Conservation (phyloP, 2,329 filamentous ascomycete genomes). For the Thyridium curvatum region DNA sequence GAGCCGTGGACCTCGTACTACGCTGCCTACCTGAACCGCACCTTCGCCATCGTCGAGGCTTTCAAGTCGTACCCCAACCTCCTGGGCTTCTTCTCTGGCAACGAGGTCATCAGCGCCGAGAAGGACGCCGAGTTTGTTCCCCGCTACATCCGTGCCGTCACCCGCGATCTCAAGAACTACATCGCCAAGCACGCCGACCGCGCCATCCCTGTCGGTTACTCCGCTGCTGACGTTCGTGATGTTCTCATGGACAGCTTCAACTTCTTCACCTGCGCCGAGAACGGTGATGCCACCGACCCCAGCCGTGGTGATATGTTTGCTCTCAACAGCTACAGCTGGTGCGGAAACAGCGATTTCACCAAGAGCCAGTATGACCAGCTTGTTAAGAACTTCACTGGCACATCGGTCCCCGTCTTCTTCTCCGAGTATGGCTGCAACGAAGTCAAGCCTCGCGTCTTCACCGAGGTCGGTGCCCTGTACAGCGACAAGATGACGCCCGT, state of each 20-base stretch:
- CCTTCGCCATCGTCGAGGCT: constrained; percentile 60
- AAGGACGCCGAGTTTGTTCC: constrained; percentile 54
- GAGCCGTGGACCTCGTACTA: constrained; percentile 54
- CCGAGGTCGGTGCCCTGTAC: constrained; percentile 70
- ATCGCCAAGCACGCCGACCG: constrained; percentile 65
- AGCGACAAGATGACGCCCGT: constrained; percentile 59
- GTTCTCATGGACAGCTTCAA: constrained; percentile 70
- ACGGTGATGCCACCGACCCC: constrained; percentile 47
- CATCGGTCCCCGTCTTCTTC: constrained; percentile 72
- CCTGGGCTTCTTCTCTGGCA: constrained; percentile 70
- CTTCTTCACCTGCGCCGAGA: constrained; percentile 63
- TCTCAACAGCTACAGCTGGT: constrained; percentile 69
- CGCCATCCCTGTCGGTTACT: constrained; percentile 71
- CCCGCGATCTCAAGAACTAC: constrained; percentile 76
- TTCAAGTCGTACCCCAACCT: constrained; percentile 64
- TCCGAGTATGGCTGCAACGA: constrained; percentile 77
- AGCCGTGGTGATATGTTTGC: constrained; percentile 71
- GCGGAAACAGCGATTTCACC: constrained; percentile 47
- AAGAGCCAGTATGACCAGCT: constrained; percentile 49
- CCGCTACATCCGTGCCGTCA: constrained; percentile 69
- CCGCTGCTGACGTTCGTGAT: constrained; percentile 69
- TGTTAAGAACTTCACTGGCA: constrained; percentile 57
- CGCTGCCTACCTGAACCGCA: constrained; percentile 55
- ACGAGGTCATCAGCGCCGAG: constrained; percentile 69
- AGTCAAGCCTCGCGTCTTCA: constrained; percentile 64